A percentile compares a stretch with the other conserved stretches of the same genome.
Evolutionary conservation across 345 rosid species (phyloP).

Genomic region (Bruguiera sexangula): DNA sequence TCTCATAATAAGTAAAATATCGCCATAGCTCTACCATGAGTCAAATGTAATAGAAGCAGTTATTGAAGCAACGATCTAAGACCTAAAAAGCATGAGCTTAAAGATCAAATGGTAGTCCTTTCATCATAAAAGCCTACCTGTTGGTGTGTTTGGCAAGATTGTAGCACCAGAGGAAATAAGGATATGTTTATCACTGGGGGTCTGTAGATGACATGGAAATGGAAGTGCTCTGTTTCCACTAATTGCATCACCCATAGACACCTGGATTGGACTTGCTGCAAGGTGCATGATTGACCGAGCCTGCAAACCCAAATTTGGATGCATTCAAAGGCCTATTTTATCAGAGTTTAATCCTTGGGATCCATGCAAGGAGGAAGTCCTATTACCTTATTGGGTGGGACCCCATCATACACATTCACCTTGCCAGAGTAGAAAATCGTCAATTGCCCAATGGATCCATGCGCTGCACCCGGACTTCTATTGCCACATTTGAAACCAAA

Average conservation of each 20-base stretch:
- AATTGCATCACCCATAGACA: constrained; percentile 41
- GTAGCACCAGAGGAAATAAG: constrained; percentile 36
- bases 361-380: constrained; percentile 32
- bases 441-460: constrained; percentile 60
- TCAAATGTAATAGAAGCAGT: neutral
- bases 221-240: constrained; percentile 38
- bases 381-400: constrained; percentile 83
- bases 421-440: constrained; percentile 90
- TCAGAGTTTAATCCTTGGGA: constrained; percentile 33
- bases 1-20: neutral
- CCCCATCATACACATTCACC: constrained; percentile 82
- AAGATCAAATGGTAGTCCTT: constrained; percentile 12
- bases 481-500: constrained; percentile 21
- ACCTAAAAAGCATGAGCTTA: neutral
- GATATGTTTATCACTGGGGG: constrained; percentile 26
- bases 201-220: constrained; percentile 38
- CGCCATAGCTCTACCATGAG: neutral
- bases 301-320: constrained; percentile 56
- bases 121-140: constrained; percentile 46
- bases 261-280: constrained; percentile 61
- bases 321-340: constrained; percentile 39
- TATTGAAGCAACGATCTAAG: neutral
- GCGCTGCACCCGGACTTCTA: constrained; percentile 52
- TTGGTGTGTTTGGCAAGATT: constrained; percentile 40
- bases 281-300: constrained; percentile 79